Conservation (phyloP, 164 flowering plant species). For the Cinnamomum chago region DNA sequence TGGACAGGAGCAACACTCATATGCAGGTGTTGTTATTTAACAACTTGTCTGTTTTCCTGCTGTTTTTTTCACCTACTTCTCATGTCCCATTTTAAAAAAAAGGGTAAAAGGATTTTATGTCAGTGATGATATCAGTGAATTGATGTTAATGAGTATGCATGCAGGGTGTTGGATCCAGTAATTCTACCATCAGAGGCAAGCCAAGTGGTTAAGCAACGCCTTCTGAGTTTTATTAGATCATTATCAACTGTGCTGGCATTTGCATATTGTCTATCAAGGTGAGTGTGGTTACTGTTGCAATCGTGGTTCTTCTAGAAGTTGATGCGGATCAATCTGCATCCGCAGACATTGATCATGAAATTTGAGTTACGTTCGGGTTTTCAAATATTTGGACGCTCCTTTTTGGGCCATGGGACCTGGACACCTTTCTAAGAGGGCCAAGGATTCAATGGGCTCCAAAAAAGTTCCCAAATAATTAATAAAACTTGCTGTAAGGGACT, state of each 20-base stretch:
- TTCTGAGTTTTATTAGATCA: conserved; percentile 75
- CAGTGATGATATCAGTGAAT: not conserved
- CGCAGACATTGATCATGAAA: no score
- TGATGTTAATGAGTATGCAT: conserved; percentile 15
- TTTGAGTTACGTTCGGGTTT: no score
- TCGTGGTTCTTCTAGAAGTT: not conserved
- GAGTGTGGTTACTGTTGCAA: conserved; percentile 2
- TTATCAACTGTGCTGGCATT: conserved; percentile 87
- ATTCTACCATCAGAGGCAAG: conserved; percentile 76
- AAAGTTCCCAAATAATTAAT: no score
- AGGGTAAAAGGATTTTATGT: not conserved
- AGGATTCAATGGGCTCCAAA: no score
- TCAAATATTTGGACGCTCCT: no score
- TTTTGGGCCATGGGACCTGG: no score
- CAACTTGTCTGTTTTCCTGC: not conserved
- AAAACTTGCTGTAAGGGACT: no score
- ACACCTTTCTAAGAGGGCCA: no score
- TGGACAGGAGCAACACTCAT: conserved; percentile 83
- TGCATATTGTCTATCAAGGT: conserved; percentile 90
- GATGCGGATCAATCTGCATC: no score
- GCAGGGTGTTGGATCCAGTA: conserved; percentile 82
- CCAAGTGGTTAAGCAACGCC: conserved; percentile 73
- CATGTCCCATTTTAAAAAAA: not conserved
- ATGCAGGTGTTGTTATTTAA: conserved; percentile 56
- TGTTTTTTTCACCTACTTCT: not conserved